Base-by-base conservation (phyloP, 345 rosid species). In the Hirschfeldia incana region DNA sequence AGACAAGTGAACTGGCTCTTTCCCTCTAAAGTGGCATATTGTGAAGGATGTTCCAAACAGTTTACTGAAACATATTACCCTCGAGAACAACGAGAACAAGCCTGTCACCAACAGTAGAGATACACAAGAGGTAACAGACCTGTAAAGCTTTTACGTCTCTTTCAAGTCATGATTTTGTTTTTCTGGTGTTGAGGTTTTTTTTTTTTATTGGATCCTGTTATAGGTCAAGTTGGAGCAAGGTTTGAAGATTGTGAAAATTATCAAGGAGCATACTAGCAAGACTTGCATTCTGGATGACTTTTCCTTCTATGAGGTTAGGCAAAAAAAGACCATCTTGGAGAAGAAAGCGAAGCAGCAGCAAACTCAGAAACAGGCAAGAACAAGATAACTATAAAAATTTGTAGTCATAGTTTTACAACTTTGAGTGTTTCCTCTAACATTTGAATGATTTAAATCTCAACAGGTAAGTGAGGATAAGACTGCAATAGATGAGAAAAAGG, bases 71-170 rank as follows among this genome's bases (percentile, higher is more conserved):
- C 97, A 89, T 81, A 92, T 92, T 10, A 92, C 89, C 29, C 91
- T 94, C 0, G 97, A 91, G 84, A 94, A 94, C 83, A 94, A 94
- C 36, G 98, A 94, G 88, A 92, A 91, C 88, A 94, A 94, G 59
- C 98, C 98, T 32, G 98, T 94, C 15, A 92, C 97, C 11, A 91
- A 94, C 82, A 94, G 98, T 81, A 85, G 98, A 83, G 98, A 94
- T 78, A 92, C 98, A 28, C 97, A 94, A 76, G 97, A 94, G 94
- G 98, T 94, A 37, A 59, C 5, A 58, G 26, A 12, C 65, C n/a
- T 36, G 75, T 26, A 74, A 60, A 77, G 10, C 16, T 65, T 51
- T 46, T 30, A 13, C 39, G 12, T 76, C 32, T 46, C 29, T 42
- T 13, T 67, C 2, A 17, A 16, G 34, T 29, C 17, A 44, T 21